phyloP scores from a whole-genome alignment of 257 asterid species.

The Solanum piurae region DNA sequence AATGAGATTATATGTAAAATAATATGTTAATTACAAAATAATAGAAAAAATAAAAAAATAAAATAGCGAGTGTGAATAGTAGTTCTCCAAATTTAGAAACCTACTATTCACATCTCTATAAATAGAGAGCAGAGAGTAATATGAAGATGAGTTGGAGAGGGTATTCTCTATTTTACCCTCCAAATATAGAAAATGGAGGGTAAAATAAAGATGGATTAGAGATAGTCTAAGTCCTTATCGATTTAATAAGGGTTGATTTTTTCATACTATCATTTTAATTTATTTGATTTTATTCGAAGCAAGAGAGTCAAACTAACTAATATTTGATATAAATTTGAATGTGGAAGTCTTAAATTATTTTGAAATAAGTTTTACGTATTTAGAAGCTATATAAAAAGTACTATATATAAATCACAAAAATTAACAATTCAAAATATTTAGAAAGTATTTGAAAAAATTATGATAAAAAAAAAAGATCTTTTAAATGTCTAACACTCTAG shows the following conservation, averaged over 20 bases:
- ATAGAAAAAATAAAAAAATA: no score
- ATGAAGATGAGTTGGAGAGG: no score
- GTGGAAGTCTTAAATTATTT: not conserved
- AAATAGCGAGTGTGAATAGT: no score
- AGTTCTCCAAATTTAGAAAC: no score
- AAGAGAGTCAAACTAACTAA: not conserved
- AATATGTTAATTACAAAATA: no score
- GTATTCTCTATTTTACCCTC: no score
- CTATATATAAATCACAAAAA: not conserved
- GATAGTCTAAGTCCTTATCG: not conserved
- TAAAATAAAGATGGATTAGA: no score
- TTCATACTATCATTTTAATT: not conserved
- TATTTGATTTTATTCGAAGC: not conserved
- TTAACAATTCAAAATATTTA: not conserved
- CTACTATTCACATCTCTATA: no score
- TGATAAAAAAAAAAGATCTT: not conserved
- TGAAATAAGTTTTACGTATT: not conserved
- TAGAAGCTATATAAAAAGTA: not conserved
- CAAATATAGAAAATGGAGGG: no score
- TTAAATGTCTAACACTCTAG: not conserved
- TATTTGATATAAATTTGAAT: not conserved
- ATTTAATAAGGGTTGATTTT: not conserved
- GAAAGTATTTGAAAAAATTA: not conserved
- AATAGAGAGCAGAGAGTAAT: no score
- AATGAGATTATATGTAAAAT: no score